Evolutionary conservation across 345 rosid genomes (phyloP).

Genomic region (Aegle marmelos): DNA sequence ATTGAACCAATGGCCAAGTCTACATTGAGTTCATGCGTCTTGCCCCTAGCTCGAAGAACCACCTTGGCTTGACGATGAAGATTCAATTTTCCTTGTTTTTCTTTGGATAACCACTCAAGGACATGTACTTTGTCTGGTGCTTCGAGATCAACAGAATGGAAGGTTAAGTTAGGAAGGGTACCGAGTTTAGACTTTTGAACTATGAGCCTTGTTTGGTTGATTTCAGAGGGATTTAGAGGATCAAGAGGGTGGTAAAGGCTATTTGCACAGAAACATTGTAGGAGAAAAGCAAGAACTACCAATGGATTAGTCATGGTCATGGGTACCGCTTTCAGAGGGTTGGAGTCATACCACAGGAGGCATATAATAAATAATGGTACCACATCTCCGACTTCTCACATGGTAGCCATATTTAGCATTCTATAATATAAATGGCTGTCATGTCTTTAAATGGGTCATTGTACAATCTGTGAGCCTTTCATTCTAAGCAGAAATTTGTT

Average conservation of each 20-base stretch:
- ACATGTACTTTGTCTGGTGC: constrained; percentile 69
- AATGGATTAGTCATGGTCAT: constrained; percentile 43
- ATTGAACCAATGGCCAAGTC: constrained; percentile 39
- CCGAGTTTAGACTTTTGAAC: constrained; percentile 38
- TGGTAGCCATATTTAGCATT: not conserved
- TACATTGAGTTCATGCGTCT: constrained; percentile 50
- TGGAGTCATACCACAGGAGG: constrained; percentile 12
- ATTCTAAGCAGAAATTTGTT: constrained; percentile 5
- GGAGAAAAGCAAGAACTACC: constrained; percentile 28
- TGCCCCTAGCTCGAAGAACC: constrained; percentile 45
- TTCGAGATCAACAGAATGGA: constrained; percentile 63
- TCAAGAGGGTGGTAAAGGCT: constrained; percentile 62
- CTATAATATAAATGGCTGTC: not conserved
- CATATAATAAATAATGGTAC: not conserved
- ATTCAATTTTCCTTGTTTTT: not conserved
- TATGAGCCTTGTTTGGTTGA: constrained; percentile 44
- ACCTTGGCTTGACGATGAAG: constrained; percentile 53
- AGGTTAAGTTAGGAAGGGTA: constrained; percentile 43
- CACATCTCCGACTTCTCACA: not conserved
- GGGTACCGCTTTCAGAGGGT: constrained; percentile 15
- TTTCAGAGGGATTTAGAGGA: constrained; percentile 55
- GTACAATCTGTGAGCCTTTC: constrained; percentile 11
- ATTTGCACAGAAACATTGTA: constrained; percentile 23
- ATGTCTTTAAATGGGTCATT: not conserved
- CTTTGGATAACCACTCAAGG: constrained; percentile 45